Percentiles rank a stretch among this genome's conserved stretches.
phyloP scores from a whole-genome alignment of 2,329 filamentous ascomycete genomes.

The Hypoxylon sp. region DNA sequence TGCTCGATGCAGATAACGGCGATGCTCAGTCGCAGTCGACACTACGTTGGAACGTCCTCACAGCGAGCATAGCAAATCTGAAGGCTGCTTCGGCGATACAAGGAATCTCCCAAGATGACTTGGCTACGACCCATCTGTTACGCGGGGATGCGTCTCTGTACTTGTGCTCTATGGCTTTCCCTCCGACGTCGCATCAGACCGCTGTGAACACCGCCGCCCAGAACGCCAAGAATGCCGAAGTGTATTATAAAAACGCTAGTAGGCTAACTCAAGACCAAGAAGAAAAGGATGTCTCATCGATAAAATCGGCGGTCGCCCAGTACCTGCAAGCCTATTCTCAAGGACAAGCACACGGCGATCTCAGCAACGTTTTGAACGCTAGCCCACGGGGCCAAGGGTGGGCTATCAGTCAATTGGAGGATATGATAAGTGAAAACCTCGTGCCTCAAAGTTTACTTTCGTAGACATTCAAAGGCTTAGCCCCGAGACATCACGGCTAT shows the following conservation, averaged over 20 bases:
- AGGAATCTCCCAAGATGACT: constrained; percentile 42
- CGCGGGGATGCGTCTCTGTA: constrained; percentile 52
- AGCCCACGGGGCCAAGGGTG: constrained; percentile 41
- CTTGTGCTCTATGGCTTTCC: constrained; percentile 49
- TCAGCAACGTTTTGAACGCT: constrained; percentile 29
- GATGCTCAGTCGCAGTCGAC: constrained; percentile 38
- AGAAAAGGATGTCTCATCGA: constrained; percentile 36
- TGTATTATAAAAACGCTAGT: constrained; percentile 54
- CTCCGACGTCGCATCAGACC: constrained; percentile 46
- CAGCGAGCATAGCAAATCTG: constrained; percentile 46
- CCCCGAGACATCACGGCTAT: too few species aligned
- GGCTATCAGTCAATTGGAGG: constrained; percentile 46
- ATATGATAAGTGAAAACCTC: constrained; percentile 46
- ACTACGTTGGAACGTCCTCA: constrained; percentile 51
- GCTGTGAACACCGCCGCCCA: constrained; percentile 46
- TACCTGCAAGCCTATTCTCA: constrained; percentile 36
- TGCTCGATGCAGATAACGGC: constrained; percentile 42
- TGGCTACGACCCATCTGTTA: constrained; percentile 51
- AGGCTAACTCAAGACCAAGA: constrained; percentile 45
- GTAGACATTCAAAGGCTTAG: constrained; percentile 4
- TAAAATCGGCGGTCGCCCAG: constrained; percentile 42
- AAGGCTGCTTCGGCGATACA: constrained; percentile 44
- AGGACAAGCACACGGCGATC: constrained; percentile 28
- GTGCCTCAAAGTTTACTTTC: constrained; percentile 39
- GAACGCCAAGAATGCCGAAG: constrained; percentile 51